phyloP scores from a whole-genome alignment of 352 stramenopile species.

The Phytophthora ramorum region DNA sequence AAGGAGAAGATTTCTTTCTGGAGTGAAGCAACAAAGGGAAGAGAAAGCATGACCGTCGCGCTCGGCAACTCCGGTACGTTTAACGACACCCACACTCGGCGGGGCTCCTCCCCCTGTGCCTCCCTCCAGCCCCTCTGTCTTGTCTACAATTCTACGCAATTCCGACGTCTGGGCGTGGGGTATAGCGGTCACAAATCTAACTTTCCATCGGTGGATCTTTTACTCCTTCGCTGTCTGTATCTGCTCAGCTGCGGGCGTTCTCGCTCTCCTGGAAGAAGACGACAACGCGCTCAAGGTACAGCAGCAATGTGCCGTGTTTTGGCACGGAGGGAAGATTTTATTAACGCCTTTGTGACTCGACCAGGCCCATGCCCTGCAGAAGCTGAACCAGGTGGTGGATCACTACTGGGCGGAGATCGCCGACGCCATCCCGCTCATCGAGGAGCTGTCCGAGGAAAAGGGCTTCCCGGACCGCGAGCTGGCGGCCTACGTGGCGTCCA shows the following conservation, averaged over 20 bases:
- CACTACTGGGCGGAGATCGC: slow-evolving; percentile 95
- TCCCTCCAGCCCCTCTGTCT: slow-evolving; percentile 1
- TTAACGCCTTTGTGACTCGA: slow-evolving; percentile 16
- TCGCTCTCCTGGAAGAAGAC: slow-evolving; percentile 93
- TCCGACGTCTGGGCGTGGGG: slow-evolving; percentile 3
- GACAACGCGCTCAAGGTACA: slow-evolving; percentile 89
- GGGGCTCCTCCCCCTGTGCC: slow-evolving; percentile 2
- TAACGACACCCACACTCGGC: not conserved
- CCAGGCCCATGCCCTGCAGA: slow-evolving; percentile 90
- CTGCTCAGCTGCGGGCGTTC: slow-evolving; percentile 79
- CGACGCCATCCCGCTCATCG: slow-evolving; percentile 92
- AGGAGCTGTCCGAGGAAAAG: slow-evolving; percentile 94
- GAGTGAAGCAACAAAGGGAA: slow-evolving; percentile 41
- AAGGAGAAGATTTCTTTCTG: slow-evolving; percentile 49
- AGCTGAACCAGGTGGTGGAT: slow-evolving; percentile 94
- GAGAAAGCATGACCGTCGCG: slow-evolving; percentile 54
- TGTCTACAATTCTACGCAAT: slow-evolving; percentile 2
- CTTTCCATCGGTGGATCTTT: slow-evolving; percentile 45
- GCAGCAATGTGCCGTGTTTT: not conserved
- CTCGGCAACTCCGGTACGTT: slow-evolving; percentile 70
- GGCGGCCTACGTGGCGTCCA: slow-evolving; percentile 92
- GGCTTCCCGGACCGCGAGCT: slow-evolving; percentile 92
- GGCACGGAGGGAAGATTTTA: not conserved
- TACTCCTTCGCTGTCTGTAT: slow-evolving; percentile 17
- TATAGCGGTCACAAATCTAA: slow-evolving; percentile 31